A percentile compares a stretch with the other conserved stretches of the same genome.
Evolutionary conservation across 2,329 filamentous ascomycete species (phyloP).

Genomic region (Fusarium sambucinum): DNA sequence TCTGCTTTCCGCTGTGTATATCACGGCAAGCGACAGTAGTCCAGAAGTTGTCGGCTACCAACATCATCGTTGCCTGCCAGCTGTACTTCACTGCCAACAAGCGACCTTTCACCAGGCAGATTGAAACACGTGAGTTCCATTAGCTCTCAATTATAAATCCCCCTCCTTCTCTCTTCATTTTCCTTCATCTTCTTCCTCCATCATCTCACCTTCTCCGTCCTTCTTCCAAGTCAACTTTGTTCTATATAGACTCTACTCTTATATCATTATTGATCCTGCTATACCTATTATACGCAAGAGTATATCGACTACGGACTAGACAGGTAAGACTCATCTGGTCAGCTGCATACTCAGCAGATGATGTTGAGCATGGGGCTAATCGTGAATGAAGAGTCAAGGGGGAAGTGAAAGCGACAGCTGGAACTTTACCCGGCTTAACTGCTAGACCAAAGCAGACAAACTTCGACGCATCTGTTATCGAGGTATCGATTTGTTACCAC

Average conservation of each 20-base stretch:
- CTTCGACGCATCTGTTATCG: too few species aligned
- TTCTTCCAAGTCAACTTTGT: background rate
- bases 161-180: background rate
- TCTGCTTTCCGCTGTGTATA: background rate
- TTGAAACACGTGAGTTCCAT: fast-evolving
- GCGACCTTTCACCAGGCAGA: background rate
- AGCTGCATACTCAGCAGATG: too few species aligned
- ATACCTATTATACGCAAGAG: too few species aligned
- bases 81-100: background rate
- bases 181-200: background rate
- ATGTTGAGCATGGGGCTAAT: too few species aligned
- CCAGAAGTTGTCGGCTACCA: background rate
- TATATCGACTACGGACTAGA: too few species aligned
- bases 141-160: background rate
- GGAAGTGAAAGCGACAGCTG: too few species aligned
- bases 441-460: too few species aligned
- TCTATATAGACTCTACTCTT: background rate
- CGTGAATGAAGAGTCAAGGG: too few species aligned
- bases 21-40: background rate
- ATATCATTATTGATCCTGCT: too few species aligned
- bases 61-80: background rate
- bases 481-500: too few species aligned
- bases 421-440: too few species aligned
- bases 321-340: too few species aligned
- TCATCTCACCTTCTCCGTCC: background rate